Conservation (phyloP, 1,139 yeast genomes). For the Geotrichum armillariae region DNA sequence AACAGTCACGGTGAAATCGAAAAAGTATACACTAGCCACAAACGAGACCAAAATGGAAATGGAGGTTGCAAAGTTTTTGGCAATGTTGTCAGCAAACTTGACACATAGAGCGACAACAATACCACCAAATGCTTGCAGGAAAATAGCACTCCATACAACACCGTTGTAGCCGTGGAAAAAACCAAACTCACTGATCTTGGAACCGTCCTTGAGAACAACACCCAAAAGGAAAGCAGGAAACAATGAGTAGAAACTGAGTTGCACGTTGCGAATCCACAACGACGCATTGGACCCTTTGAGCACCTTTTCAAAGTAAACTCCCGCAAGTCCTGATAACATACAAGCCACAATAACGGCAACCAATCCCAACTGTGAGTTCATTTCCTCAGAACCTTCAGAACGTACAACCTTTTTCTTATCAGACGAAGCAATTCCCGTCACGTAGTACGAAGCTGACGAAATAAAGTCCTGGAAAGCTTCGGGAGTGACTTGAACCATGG, state of each 20-base stretch:
- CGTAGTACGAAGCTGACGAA: slow-evolving; percentile 23
- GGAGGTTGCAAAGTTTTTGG: slow-evolving; percentile 46
- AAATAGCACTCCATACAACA: slow-evolving; percentile 43
- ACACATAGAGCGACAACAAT: slow-evolving; percentile 45
- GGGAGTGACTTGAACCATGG: slow-evolving; percentile 44
- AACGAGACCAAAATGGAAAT: slow-evolving; percentile 44
- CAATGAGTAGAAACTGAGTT: slow-evolving; percentile 43
- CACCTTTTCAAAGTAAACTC: slow-evolving; percentile 46
- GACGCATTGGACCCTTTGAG: slow-evolving; percentile 41
- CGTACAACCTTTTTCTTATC: not conserved
- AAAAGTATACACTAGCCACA: slow-evolving; percentile 40
- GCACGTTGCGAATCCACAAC: slow-evolving; percentile 45
- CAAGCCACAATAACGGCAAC: slow-evolving; percentile 44
- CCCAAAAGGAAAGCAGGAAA: slow-evolving; percentile 45
- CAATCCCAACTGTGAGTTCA: slow-evolving; percentile 38
- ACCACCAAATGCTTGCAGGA: slow-evolving; percentile 46
- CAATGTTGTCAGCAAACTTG: slow-evolving; percentile 46
- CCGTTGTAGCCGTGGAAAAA: slow-evolving; percentile 44
- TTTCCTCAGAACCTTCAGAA: slow-evolving; percentile 25
- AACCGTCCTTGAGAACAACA: slow-evolving; percentile 41
- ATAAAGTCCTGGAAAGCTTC: slow-evolving; percentile 31
- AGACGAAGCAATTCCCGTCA: slow-evolving; percentile 14
- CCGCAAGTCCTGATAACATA: slow-evolving; percentile 44
- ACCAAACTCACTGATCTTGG: slow-evolving; percentile 38
- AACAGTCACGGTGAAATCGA: slow-evolving; percentile 40